These are phyloP conservation scores for Mallotus repandus DNA, from an alignment of 441 rosid genomes.

Conservation along the genomic window DNA sequence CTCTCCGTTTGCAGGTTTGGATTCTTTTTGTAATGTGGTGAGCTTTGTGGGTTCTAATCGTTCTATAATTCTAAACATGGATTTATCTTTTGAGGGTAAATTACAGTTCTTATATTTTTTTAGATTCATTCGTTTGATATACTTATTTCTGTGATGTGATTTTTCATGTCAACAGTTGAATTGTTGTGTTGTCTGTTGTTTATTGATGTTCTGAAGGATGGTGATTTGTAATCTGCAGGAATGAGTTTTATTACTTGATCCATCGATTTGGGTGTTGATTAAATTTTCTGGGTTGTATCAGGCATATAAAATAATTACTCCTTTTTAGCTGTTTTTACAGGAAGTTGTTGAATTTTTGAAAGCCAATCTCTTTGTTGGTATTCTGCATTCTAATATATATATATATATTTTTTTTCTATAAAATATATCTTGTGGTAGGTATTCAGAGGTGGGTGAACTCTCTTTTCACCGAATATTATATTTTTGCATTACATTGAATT, in stretches of 20 bases:
- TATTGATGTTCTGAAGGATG: conserved; percentile 17
- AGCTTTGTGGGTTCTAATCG: conserved; percentile 35
- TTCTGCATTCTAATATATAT: conserved; percentile 13
- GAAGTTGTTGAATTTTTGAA: conserved; percentile 21
- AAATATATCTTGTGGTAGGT: conserved; percentile 20
- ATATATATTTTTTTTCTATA: background rate
- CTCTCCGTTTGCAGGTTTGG: conserved; percentile 50
- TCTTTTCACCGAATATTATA: conserved; percentile 21
- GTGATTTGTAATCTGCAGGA: conserved; percentile 16
- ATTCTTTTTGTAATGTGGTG: conserved; percentile 53
- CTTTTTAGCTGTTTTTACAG: conserved; percentile 6
- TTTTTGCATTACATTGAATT: conserved; percentile 18
- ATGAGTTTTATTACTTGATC: conserved; percentile 8
- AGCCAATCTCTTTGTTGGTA: conserved; percentile 8
- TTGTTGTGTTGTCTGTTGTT: conserved; percentile 12
- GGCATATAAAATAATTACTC: background rate
- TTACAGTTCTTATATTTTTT: background rate
- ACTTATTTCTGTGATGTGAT: conserved; percentile 18
- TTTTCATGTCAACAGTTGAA: conserved; percentile 2
- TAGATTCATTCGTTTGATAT: conserved; percentile 2
- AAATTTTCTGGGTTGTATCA: conserved; percentile 19
- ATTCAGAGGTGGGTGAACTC: conserved; percentile 26
- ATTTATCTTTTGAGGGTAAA: conserved; percentile 49
- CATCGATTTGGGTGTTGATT: conserved; percentile 19
- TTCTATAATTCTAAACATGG: conserved; percentile 36